These are phyloP conservation scores for Quercus parvula DNA, from an alignment of 306 rosid species.

Conservation along the genomic window DNA sequence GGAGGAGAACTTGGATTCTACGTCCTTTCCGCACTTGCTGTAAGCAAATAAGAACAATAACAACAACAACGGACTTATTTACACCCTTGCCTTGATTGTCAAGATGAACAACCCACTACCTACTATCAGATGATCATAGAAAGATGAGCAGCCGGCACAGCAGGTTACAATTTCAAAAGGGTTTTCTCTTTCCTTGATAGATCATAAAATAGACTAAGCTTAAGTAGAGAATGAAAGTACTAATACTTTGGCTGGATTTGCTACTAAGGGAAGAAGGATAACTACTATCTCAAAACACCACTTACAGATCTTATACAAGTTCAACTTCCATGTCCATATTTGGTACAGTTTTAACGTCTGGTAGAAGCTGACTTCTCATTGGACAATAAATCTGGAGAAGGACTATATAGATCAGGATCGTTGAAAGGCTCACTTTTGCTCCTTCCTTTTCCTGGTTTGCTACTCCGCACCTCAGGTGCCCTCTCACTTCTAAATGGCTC, in stretches of 20 bases:
- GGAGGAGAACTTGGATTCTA: too few relatives aligned
- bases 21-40: too few relatives aligned
- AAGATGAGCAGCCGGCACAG: neutral
- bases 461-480: constrained; percentile 9
- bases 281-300: constrained; percentile 14
- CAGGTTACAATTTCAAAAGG: too few relatives aligned
- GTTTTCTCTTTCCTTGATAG: neutral
- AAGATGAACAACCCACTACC: too few relatives aligned
- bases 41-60: too few relatives aligned
- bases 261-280: neutral
- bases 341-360: constrained; percentile 30
- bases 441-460: constrained; percentile 29
- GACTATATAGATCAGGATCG: constrained; percentile 17
- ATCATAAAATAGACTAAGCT: neutral
- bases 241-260: too few relatives aligned
- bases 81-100: neutral
- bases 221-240: neutral
- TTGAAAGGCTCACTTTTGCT: constrained; percentile 32
- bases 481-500: constrained; percentile 14
- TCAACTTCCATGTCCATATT: constrained; percentile 26
- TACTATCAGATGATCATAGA: neutral
- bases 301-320: constrained; percentile 37
- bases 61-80: neutral
- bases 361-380: constrained; percentile 30
- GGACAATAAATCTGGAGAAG: constrained; percentile 25